Conservation (phyloP, 148 eudicot species). For the Suaeda aralocaspica region DNA sequence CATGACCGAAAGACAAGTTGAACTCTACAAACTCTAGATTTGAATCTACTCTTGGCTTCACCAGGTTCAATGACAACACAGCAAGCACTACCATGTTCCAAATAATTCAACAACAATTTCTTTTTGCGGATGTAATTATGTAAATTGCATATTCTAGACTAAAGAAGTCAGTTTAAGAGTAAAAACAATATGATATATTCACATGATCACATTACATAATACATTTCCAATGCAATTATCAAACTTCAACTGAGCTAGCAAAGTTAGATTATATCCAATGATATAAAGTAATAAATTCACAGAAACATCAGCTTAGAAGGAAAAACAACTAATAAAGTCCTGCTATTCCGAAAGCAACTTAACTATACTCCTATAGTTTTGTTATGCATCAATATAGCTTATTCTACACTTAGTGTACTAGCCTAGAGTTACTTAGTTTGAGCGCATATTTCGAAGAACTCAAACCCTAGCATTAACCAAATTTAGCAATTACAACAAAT, state of each 20-base stretch:
- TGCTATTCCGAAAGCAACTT: background rate
- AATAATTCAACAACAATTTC: background rate
- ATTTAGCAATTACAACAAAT: background rate
- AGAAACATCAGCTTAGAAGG: background rate
- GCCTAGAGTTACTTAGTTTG: background rate
- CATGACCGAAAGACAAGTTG: background rate
- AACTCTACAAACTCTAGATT: background rate
- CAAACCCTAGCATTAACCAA: constrained; percentile 9
- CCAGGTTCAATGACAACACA: background rate
- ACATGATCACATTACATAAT: too few species aligned
- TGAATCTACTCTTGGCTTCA: background rate
- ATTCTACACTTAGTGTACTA: background rate
- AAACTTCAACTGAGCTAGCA: too few species aligned
- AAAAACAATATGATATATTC: too few species aligned
- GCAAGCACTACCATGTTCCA: background rate
- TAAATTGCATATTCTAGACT: too few species aligned
- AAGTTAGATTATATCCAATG: too few species aligned
- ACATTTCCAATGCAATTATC: too few species aligned
- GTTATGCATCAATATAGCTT: background rate
- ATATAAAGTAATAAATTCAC: too few species aligned
- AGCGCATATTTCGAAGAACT: background rate
- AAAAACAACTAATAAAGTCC: background rate
- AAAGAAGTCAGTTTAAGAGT: too few species aligned
- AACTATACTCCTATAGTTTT: background rate
- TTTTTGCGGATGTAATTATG: too few species aligned